These are phyloP conservation scores for Kokia cookei DNA, from an alignment of 441 rosid genomes.

Conservation along the genomic window DNA sequence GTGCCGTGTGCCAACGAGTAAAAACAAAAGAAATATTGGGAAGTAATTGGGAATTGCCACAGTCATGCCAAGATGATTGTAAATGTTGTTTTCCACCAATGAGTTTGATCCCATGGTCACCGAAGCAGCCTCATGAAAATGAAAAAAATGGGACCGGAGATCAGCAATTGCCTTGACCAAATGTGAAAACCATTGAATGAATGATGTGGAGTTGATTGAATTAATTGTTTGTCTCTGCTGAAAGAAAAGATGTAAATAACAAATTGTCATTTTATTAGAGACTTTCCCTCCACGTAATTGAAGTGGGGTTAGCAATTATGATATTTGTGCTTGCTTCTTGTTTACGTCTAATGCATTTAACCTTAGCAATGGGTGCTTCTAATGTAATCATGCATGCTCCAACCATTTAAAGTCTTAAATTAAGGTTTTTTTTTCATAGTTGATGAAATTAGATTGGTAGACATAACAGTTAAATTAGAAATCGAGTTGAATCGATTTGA, in stretches of 20 bases:
- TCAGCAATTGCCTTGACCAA: not conserved
- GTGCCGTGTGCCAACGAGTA: slow-evolving; percentile 15
- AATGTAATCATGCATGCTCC: too few species aligned
- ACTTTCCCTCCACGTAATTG: not conserved
- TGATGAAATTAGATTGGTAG: too few species aligned
- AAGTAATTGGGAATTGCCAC: slow-evolving; percentile 33
- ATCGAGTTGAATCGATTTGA: too few species aligned
- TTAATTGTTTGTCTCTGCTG: not conserved
- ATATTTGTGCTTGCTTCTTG: not conserved
- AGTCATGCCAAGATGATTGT: slow-evolving; percentile 46
- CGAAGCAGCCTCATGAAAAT: slow-evolving; percentile 17
- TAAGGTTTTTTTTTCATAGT: too few species aligned
- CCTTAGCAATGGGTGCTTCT: too few species aligned
- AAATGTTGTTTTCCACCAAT: slow-evolving; percentile 72
- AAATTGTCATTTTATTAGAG: not conserved
- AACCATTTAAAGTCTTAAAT: too few species aligned
- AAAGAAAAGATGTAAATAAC: not conserved
- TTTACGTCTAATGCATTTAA: not conserved
- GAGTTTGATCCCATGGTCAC: slow-evolving; percentile 60
- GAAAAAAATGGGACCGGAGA: slow-evolving; percentile 12
- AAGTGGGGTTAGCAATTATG: not conserved
- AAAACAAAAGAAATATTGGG: not conserved
- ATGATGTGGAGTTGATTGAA: not conserved
- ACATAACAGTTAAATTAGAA: too few species aligned
- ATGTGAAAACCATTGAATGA: not conserved